Base-by-base conservation (phyloP, 495 filamentous ascomycete species). In the Xylaria telfairii region DNA sequence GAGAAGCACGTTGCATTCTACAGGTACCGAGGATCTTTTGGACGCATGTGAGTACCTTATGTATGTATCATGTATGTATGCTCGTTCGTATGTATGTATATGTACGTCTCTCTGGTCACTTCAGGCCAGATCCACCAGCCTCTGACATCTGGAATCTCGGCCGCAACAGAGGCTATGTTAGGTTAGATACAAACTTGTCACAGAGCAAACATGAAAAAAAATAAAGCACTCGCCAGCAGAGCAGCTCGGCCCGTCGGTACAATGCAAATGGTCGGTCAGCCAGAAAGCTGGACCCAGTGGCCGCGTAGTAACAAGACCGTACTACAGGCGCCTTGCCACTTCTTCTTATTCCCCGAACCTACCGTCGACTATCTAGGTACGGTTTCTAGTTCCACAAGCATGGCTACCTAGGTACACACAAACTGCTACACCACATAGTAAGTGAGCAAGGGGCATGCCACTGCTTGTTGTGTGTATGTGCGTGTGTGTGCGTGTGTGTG, bases 1-100 rank as follows among this genome's bases (percentile, higher is more conserved):
- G 21, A 47, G 32, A 54, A 71, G 49, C 69, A 71, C 75, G 57
- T 73, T 72, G 63, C 64, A 69, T 68, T 7, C 61, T 49, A 65
- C 60, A 65, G 26, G 59, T 59, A 59, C 56, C 56, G 56, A 59
- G 53, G 30, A 54, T 54, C 34, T 62, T 42, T 26, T 62, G 59
- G 26, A 10, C 26, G 51, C 51, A 54, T 54, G 65, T 68, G 10
- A 34, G 64, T 49, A 62, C 51, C 61, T 61, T 49, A 62, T 59
- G 65, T 61, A 9, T 73, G 46, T 54, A 59, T 17, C 44, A 66
- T 37, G 49, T 64, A 62, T 70, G 67, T 71, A 71, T 60, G 54
- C 44, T 53, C n/a, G 3, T 28, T 64, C 56, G 34, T 56, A 57
- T 61, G 60, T 61, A 65, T 56, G 67, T 69, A 53, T 62, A 57